Evolutionary conservation across 371 early-diverging fungal genomes (phyloP).

Genomic region (Mortierella sp.): DNA sequence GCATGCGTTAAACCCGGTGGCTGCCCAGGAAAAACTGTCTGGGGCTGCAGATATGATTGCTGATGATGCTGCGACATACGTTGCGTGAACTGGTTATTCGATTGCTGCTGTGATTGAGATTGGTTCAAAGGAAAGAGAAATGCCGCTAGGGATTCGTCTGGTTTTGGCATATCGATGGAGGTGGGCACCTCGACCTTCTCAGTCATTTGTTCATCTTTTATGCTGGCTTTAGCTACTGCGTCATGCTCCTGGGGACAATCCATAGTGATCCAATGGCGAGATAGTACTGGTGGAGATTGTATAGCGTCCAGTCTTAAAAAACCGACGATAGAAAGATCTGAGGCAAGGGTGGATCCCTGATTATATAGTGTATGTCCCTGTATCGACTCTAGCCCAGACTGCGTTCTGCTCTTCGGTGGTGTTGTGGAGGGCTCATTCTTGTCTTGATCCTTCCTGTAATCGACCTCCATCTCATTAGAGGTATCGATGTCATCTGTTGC

Average conservation of each 20-base stretch:
- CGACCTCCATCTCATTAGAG: conserved; percentile 1
- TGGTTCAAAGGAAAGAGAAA: conserved; percentile 22
- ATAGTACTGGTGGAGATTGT: conserved; percentile 50
- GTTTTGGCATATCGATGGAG: conserved; percentile 7
- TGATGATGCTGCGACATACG: conserved; percentile 5
- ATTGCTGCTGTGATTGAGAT: conserved; percentile 3
- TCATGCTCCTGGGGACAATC: conserved; percentile 24
- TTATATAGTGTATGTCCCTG: conserved; percentile 41
- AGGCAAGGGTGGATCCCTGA: conserved; percentile 42
- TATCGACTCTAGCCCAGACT: conserved; percentile 4
- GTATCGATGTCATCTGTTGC: background rate
- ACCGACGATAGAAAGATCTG: conserved; percentile 53
- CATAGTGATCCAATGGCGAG: conserved; percentile 46
- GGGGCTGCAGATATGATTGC: conserved; percentile 6
- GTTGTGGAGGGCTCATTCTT: background rate
- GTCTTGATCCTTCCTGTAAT: background rate
- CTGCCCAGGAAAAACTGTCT: conserved; percentile 7
- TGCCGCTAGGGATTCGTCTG: conserved; percentile 30
- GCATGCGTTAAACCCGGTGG: background rate
- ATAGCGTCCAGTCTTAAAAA: conserved; percentile 29
- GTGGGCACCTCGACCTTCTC: background rate
- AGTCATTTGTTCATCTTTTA: conserved; percentile 1
- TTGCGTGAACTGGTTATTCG: conserved; percentile 6
- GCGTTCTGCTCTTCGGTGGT: background rate
- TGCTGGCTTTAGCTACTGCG: background rate